Conservation (phyloP, 805 yeast species). For the Pichia insulana region DNA sequence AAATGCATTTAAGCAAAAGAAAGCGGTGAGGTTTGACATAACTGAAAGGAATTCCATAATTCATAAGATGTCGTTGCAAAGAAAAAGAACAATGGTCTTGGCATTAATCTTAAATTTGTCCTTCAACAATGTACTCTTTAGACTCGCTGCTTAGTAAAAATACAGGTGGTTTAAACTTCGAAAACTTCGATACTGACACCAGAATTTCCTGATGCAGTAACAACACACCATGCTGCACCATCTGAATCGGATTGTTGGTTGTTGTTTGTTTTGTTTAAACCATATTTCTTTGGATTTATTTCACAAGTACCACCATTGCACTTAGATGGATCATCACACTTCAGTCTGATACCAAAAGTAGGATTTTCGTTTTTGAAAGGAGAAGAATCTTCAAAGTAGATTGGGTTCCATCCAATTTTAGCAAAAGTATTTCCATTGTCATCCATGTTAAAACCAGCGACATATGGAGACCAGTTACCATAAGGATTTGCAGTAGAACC, state of each 20-base stretch:
- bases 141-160: too few species aligned
- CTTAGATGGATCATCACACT: constrained; percentile 59
- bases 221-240: constrained; percentile 76
- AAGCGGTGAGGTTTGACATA: too few species aligned
- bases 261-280: constrained; percentile 46
- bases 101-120: too few species aligned
- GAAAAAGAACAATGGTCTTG: too few species aligned
- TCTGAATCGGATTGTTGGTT: constrained; percentile 23
- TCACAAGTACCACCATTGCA: constrained; percentile 78
- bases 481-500: constrained; percentile 57
- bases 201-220: constrained; percentile 59
- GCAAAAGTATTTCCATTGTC: constrained; percentile 59
- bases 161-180: constrained; percentile 17
- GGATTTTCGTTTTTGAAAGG: constrained; percentile 53
- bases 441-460: constrained; percentile 86
- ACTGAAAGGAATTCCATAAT: too few species aligned
- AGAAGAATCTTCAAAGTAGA: constrained; percentile 51
- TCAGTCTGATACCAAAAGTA: constrained; percentile 59
- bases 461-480: constrained; percentile 93
- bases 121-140: too few species aligned
- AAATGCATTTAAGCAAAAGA: too few species aligned
- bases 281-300: constrained; percentile 61
- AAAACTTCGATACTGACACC: constrained; percentile 71
- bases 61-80: too few species aligned
- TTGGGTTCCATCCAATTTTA: constrained; percentile 88